These are phyloP conservation scores for Globisporangium orthogonon DNA, from an alignment of 352 stramenopile species.

Conservation along the genomic window DNA sequence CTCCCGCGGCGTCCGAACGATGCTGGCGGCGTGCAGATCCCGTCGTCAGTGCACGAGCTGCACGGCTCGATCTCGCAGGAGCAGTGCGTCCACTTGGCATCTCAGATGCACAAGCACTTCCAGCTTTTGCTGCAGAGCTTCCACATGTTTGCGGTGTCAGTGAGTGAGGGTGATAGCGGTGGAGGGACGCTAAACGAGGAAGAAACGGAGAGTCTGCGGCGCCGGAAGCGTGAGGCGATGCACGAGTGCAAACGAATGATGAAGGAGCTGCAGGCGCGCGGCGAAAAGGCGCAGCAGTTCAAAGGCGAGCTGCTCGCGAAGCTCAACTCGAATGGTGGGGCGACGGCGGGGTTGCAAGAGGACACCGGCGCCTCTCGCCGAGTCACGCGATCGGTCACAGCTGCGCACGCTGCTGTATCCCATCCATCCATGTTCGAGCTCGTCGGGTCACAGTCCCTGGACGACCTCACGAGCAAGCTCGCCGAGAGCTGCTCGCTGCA, in stretches of 20 bases:
- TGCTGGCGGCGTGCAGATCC: neutral
- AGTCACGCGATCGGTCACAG: slow-evolving; percentile 72
- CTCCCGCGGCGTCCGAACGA: neutral
- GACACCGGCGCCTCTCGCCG: slow-evolving; percentile 23
- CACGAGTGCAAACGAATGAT: slow-evolving; percentile 57
- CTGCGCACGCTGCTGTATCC: slow-evolving; percentile 67
- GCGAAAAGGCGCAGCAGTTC: slow-evolving; percentile 49
- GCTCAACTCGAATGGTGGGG: slow-evolving; percentile 23
- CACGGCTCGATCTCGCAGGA: slow-evolving; percentile 41
- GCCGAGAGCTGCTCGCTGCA: slow-evolving; percentile 30
- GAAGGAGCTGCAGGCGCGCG: slow-evolving; percentile 52
- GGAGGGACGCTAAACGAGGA: neutral
- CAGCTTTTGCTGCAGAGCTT: slow-evolving; percentile 75
- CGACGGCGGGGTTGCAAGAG: slow-evolving; percentile 11
- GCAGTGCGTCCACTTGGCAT: slow-evolving; percentile 78
- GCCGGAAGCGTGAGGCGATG: slow-evolving; percentile 1
- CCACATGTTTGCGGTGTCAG: slow-evolving; percentile 28
- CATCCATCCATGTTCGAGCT: slow-evolving; percentile 87
- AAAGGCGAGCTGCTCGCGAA: slow-evolving; percentile 66
- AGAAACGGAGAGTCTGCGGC: neutral
- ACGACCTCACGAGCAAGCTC: slow-evolving; percentile 47
- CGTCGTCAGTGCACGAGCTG: slow-evolving; percentile 10
- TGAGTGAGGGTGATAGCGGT: slow-evolving; percentile 6
- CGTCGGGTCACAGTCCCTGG: slow-evolving; percentile 52
- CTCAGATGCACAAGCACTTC: slow-evolving; percentile 86